Conservation (phyloP, 2,329 filamentous ascomycete species). For the Monosporascus ibericus region DNA sequence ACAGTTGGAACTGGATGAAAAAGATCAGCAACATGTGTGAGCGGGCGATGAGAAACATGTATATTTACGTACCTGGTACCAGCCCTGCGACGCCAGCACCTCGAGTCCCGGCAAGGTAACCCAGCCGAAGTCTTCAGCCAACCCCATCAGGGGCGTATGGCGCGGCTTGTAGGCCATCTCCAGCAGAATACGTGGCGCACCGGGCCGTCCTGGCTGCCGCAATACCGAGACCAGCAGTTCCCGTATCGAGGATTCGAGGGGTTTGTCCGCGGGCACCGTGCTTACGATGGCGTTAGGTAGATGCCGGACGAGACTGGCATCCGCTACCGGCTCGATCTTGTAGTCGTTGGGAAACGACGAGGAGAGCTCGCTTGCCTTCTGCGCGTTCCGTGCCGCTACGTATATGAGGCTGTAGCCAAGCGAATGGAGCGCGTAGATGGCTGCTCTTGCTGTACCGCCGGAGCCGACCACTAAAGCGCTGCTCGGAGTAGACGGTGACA, state of each 20-base stretch:
- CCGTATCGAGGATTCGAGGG: conserved; percentile 67
- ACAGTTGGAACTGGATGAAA: conserved; percentile 61
- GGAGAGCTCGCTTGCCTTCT: conserved; percentile 62
- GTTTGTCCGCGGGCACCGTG: conserved; percentile 83
- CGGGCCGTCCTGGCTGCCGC: conserved; percentile 30
- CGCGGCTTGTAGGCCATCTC: conserved; percentile 97
- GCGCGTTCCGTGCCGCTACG: conserved; percentile 69
- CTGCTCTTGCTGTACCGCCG: conserved; percentile 86
- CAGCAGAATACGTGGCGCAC: conserved; percentile 56
- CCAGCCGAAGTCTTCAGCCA: conserved; percentile 77
- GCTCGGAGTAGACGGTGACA: conserved; percentile 27
- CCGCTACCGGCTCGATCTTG: conserved; percentile 54
- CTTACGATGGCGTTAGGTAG: conserved; percentile 71
- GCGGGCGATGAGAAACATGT: not conserved
- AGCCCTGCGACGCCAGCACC: conserved; percentile 82
- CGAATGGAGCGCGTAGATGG: conserved; percentile 78
- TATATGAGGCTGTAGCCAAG: conserved; percentile 85
- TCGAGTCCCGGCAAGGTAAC: conserved; percentile 79
- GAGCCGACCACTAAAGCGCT: conserved; percentile 81
- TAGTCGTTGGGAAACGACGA: conserved; percentile 69
- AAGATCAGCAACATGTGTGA: conserved; percentile 16
- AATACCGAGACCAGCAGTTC: conserved; percentile 54
- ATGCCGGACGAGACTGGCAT: conserved; percentile 39
- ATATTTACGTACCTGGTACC: conserved; percentile 63
- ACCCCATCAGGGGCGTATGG: conserved; percentile 75